Conservation (phyloP, 2,329 filamentous ascomycete genomes). For the Escovopsis sp. region DNA sequence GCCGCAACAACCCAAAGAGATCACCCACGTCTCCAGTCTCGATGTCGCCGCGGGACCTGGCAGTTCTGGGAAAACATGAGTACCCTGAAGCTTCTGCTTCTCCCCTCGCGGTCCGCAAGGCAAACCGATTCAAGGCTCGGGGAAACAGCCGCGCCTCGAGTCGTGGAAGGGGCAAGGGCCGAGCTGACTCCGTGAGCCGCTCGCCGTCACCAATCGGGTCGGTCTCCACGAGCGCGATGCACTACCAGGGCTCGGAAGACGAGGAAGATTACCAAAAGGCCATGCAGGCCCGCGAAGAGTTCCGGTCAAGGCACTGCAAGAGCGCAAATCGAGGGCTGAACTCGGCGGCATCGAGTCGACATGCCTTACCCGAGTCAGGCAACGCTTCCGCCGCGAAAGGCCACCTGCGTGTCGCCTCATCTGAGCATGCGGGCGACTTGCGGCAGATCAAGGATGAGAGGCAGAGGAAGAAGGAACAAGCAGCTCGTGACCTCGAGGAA, state of each 20-base stretch:
- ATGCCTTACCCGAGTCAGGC: constrained; percentile 27
- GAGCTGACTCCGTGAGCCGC: constrained; percentile 42
- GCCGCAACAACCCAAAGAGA: constrained; percentile 60
- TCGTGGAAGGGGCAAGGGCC: constrained; percentile 42
- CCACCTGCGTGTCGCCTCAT: constrained; percentile 24
- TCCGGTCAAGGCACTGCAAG: constrained; percentile 39
- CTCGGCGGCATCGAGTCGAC: constrained; percentile 20
- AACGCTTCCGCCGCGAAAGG: constrained; percentile 20
- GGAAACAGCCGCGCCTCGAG: constrained; percentile 33
- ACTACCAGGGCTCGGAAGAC: constrained; percentile 39
- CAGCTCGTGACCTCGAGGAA: constrained; percentile 77
- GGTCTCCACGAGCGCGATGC: constrained; percentile 39
- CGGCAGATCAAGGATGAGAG: constrained; percentile 44
- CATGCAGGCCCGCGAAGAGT: constrained; percentile 37
- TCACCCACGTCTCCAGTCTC: constrained; percentile 86
- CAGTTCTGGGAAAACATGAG: constrained; percentile 41
- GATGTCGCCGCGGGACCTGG: constrained; percentile 82
- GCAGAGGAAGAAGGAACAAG: constrained; percentile 54
- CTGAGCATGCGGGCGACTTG: constrained; percentile 38
- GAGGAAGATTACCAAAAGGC: constrained; percentile 46
- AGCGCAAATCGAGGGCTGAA: constrained; percentile 30
- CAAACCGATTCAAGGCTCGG: constrained; percentile 18
- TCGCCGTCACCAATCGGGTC: constrained; percentile 75
- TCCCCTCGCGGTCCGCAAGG: constrained; percentile 31
- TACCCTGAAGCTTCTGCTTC: constrained; percentile 19